Conservation (phyloP, 2,329 filamentous ascomycete species). For the Pyricularia grisea region DNA sequence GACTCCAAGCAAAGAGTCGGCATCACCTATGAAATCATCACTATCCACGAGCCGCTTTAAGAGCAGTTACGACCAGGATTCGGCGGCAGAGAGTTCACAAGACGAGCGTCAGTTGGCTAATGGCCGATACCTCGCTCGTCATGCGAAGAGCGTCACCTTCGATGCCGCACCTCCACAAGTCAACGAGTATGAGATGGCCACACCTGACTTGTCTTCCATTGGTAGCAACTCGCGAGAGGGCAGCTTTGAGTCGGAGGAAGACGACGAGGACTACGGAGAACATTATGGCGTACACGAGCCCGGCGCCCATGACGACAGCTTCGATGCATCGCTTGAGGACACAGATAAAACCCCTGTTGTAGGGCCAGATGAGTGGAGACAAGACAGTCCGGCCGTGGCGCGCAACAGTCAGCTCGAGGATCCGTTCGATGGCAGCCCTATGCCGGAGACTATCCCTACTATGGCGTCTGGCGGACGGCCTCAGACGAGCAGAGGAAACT, state of each 20-base stretch:
- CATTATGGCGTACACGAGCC: constrained; percentile 44
- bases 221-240: constrained; percentile 85
- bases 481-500: constrained; percentile 57
- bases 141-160: constrained; percentile 96
- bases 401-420: constrained; percentile 37
- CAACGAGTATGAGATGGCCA: constrained; percentile 97
- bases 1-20: constrained; percentile 59
- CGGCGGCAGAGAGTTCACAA: constrained; percentile 55
- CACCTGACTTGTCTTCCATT: constrained; percentile 87
- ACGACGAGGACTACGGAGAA: constrained; percentile 49
- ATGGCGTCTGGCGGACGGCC: constrained; percentile 39
- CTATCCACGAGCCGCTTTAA: constrained; percentile 61
- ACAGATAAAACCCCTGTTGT: constrained; percentile 96
- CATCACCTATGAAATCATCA: constrained; percentile 83
- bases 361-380: constrained; percentile 92
- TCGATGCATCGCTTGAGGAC: constrained; percentile 90
- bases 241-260: constrained; percentile 80
- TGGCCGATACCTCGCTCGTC: constrained; percentile 63
- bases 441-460: constrained; percentile 42
- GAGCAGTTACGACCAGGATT: constrained; percentile 60
- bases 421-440: constrained; percentile 63
- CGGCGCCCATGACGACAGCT: constrained; percentile 71
- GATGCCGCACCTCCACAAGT: constrained; percentile 87
- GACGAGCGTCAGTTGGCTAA: constrained; percentile 51
- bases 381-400: constrained; percentile 43